phyloP scores from a whole-genome alignment of 225 moss, liverwort and hornwort species.

The Polytrichum formosum region DNA sequence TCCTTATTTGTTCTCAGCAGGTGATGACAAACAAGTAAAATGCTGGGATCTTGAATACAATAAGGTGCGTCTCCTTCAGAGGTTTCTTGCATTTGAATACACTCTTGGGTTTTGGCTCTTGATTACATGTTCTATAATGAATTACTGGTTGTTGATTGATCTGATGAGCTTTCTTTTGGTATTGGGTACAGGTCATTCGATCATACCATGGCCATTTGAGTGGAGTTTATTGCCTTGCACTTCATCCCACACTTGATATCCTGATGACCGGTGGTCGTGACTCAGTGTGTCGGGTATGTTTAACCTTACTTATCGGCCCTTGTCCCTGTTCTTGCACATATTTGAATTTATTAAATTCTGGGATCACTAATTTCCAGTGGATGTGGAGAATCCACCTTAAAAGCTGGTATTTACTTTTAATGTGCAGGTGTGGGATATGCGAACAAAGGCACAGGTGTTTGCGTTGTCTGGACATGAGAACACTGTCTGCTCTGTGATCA shows the following conservation, averaged over 20 bases:
- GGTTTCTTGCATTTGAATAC: background rate
- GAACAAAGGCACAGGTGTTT: constrained; percentile 95
- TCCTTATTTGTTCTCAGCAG: constrained; percentile 97
- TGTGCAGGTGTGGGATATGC: constrained; percentile 97
- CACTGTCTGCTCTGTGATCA: constrained; percentile 97
- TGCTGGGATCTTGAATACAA: constrained; percentile 99
- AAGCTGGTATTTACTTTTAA: background rate
- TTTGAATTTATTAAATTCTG: background rate
- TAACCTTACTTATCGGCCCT: background rate
- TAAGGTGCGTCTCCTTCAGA: constrained; percentile 44
- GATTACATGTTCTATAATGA: no score
- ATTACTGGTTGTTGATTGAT: background rate
- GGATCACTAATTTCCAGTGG: background rate
- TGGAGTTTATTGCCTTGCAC: constrained; percentile 94
- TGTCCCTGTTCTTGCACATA: background rate
- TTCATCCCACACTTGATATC: constrained; percentile 95
- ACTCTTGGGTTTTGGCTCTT: background rate
- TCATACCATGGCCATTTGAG: constrained; percentile 98
- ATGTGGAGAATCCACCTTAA: background rate
- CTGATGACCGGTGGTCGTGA: constrained; percentile 98
- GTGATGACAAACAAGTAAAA: constrained; percentile 98
- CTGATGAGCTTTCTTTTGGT: constrained; percentile 6
- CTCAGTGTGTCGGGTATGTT: constrained; percentile 88
- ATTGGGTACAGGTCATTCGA: constrained; percentile 73
- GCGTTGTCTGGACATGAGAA: constrained; percentile 97